phyloP scores from a whole-genome alignment of 441 rosid species.

The Codiaeum variegatum region DNA sequence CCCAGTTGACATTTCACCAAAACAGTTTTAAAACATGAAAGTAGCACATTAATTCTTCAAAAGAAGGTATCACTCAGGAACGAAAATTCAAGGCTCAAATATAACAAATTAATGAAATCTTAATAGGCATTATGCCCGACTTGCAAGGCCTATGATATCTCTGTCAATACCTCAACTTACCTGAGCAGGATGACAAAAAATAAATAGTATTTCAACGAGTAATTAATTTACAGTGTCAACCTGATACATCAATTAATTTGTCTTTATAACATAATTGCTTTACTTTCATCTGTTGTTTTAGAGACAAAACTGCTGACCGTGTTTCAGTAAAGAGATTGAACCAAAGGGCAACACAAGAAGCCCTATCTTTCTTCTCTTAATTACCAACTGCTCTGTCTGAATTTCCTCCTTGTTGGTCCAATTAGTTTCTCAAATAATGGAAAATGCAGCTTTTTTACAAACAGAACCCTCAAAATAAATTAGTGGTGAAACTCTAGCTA shows the following conservation, averaged over 20 bases:
- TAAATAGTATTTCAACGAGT: background rate
- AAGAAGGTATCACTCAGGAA: no score
- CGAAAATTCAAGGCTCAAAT: no score
- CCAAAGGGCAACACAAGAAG: background rate
- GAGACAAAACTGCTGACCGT: slow-evolving; percentile 21
- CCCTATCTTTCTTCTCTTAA: slow-evolving; percentile 13
- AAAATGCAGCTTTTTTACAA: slow-evolving; percentile 5
- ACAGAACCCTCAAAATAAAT: slow-evolving; percentile 18
- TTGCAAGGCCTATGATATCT: no score
- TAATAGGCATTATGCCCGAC: no score
- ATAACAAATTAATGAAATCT: no score
- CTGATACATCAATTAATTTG: slow-evolving; percentile 12
- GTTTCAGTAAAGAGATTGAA: background rate
- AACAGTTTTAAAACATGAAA: no score
- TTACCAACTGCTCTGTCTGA: slow-evolving; percentile 3
- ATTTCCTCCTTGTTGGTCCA: slow-evolving; percentile 9
- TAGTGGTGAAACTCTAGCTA: slow-evolving; percentile 13
- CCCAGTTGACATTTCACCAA: no score
- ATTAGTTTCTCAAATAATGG: slow-evolving; percentile 13
- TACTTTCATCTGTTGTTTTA: slow-evolving; percentile 13
- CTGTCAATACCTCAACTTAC: no score
- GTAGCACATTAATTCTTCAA: no score
- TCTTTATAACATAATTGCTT: slow-evolving; percentile 14
- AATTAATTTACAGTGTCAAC: slow-evolving; percentile 28
- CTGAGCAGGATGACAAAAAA: background rate